A percentile compares a stretch with the other conserved stretches of the same genome.
Conservation (phyloP, 2,329 filamentous ascomycete species). For the Penicillium italicum region DNA sequence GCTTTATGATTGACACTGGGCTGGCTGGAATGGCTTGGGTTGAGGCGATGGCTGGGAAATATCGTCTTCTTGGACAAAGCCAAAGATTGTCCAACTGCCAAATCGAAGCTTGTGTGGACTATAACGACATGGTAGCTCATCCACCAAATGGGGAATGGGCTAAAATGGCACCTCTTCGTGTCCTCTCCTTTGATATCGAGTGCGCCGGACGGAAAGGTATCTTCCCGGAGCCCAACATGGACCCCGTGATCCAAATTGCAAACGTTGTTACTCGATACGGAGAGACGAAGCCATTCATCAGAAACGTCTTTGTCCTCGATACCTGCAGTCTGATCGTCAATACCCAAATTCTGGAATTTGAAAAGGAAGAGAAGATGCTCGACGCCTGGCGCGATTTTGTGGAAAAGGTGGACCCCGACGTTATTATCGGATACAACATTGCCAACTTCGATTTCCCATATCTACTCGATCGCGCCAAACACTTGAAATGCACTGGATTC, state of each 20-base stretch:
- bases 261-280: constrained; percentile 93
- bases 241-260: constrained; percentile 96
- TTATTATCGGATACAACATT: constrained; percentile 99
- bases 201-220: constrained; percentile 96
- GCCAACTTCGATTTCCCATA: constrained; percentile 98
- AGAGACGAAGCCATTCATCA: constrained; percentile 90
- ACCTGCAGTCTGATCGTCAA: constrained; percentile 91
- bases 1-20: constrained; percentile 97
- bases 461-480: constrained; percentile 78
- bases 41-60: constrained; percentile 71
- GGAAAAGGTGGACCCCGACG: constrained; percentile 85
- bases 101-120: constrained; percentile 85
- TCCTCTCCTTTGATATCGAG: constrained; percentile 97
- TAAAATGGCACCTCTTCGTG: constrained; percentile 91
- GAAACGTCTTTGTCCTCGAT: constrained; percentile 94
- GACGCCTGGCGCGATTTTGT: constrained; percentile 87
- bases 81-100: constrained; percentile 88
- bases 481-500: constrained; percentile 75
- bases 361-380: constrained; percentile 84
- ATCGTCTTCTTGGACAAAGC: constrained; percentile 63
- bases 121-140: constrained; percentile 79
- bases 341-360: constrained; percentile 82
- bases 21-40: constrained; percentile 98
- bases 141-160: constrained; percentile 90
- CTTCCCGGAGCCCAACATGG: constrained; percentile 86